A percentile compares a stretch with the other conserved stretches of the same genome.
Conservation (phyloP, 2,329 filamentous ascomycete genomes). For the Beauveria sp. region DNA sequence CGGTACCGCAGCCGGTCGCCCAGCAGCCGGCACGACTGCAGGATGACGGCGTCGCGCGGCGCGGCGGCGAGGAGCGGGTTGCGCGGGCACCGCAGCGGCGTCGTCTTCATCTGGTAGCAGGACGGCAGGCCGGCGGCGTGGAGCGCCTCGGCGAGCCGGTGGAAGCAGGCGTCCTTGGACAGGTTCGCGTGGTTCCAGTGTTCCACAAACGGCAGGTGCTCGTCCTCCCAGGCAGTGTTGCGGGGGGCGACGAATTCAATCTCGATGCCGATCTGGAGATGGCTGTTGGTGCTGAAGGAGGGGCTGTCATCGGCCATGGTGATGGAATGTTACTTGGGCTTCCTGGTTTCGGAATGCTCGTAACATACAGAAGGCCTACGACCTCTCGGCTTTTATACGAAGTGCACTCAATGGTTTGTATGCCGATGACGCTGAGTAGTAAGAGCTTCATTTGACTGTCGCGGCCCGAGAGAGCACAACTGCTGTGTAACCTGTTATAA, state of each 20-base stretch:
- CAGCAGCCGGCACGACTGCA: not conserved
- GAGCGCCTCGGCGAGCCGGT: not conserved
- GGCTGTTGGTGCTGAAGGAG: not conserved
- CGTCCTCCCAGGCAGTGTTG: not conserved
- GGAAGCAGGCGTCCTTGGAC: not conserved
- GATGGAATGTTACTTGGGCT: not conserved
- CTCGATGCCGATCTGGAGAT: conserved; percentile 15
- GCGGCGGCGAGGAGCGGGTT: not conserved
- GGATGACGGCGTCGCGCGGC: not conserved
- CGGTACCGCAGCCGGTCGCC: not conserved
- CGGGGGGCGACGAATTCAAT: conserved; percentile 15
- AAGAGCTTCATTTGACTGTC: not conserved
- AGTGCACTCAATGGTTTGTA: not conserved
- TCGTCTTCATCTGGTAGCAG: not conserved
- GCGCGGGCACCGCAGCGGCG: not conserved
- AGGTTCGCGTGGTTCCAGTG: not conserved
- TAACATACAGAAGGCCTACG: not conserved
- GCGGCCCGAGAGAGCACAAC: not conserved
- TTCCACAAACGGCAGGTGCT: not conserved
- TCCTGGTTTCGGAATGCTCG: too few relatives aligned
- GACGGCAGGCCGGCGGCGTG: not conserved
- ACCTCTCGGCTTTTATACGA: not conserved
- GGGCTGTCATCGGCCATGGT: not conserved
- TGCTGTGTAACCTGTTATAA: not conserved
- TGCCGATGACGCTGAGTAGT: not conserved